Conservation (phyloP, 805 yeast genomes). For the Lipomyces sp. region DNA sequence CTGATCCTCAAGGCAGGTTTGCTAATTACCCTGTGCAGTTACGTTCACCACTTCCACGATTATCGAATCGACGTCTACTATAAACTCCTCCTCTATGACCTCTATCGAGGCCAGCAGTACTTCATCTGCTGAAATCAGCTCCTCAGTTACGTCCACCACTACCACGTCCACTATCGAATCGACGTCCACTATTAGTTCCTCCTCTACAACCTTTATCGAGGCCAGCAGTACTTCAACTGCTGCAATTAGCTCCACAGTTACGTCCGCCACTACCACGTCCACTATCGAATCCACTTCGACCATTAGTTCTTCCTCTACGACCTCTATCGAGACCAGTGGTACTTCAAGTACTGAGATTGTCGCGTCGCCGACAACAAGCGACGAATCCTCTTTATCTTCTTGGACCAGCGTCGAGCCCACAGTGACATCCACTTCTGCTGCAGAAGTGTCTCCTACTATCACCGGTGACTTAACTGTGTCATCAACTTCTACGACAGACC, state of each 20-base stretch:
- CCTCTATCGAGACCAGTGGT: not conserved
- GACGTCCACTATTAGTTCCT: not conserved
- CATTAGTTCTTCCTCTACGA: not conserved
- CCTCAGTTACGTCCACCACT: not conserved
- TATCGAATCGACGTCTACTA: not conserved
- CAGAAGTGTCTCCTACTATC: conserved; percentile 38
- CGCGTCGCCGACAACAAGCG: no score
- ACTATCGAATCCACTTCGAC: not conserved
- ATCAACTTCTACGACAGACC: not conserved
- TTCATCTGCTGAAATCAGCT: conserved; percentile 1
- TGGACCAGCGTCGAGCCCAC: conserved; percentile 34
- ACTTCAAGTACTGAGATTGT: conserved; percentile 9
- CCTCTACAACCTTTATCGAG: not conserved
- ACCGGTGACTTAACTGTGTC: conserved; percentile 13
- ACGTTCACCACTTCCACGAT: not conserved
- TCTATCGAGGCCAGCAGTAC: not conserved
- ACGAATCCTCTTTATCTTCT: conserved; percentile 39
- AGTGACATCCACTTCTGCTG: conserved; percentile 36
- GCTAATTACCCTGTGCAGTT: not conserved
- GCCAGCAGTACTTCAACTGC: conserved; percentile 5
- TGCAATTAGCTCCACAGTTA: not conserved
- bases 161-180: not conserved
- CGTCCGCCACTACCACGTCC: not conserved
- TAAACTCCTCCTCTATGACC: not conserved
- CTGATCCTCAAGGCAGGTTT: not conserved